Percentiles rank a stretch among this genome's conserved stretches.
phyloP scores from a whole-genome alignment of 2,329 filamentous ascomycete species.

The Cordyceps fumosorosea region DNA sequence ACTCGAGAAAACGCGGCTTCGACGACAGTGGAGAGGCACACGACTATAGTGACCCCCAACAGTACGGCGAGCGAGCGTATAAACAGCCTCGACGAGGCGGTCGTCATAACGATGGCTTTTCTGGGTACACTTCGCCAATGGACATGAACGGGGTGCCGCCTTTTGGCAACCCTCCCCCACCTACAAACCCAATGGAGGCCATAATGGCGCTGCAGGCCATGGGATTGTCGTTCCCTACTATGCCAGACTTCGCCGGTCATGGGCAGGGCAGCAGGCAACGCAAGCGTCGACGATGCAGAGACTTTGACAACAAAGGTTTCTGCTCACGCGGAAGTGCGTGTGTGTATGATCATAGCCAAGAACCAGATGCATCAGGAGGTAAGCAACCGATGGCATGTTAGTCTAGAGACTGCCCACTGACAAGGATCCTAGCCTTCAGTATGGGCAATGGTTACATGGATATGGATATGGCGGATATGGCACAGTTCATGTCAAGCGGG shows the following conservation, averaged over 20 bases:
- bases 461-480: background rate
- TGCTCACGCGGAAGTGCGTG: constrained; percentile 63
- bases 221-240: constrained; percentile 33
- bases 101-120: constrained; percentile 21
- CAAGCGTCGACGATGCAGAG: constrained; percentile 51
- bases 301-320: constrained; percentile 67
- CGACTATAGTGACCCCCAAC: constrained; percentile 17
- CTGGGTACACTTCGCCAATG: constrained; percentile 7
- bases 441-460: background rate
- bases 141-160: constrained; percentile 29
- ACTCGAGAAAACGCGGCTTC: constrained; percentile 31
- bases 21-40: constrained; percentile 22
- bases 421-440: background rate
- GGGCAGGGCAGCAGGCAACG: constrained; percentile 23
- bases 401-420: background rate
- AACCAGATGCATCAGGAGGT: constrained; percentile 29
- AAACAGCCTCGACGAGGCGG: constrained; percentile 57
- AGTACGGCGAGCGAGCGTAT: constrained; percentile 37
- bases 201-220: constrained; percentile 57
- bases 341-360: constrained; percentile 60
- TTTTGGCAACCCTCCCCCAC: constrained; percentile 42
- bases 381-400: background rate
- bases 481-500: background rate
- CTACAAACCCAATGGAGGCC: constrained; percentile 49
- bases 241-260: constrained; percentile 34